phyloP scores from a whole-genome alignment of 2,329 filamentous ascomycete genomes.

The Penicillium sp. region DNA sequence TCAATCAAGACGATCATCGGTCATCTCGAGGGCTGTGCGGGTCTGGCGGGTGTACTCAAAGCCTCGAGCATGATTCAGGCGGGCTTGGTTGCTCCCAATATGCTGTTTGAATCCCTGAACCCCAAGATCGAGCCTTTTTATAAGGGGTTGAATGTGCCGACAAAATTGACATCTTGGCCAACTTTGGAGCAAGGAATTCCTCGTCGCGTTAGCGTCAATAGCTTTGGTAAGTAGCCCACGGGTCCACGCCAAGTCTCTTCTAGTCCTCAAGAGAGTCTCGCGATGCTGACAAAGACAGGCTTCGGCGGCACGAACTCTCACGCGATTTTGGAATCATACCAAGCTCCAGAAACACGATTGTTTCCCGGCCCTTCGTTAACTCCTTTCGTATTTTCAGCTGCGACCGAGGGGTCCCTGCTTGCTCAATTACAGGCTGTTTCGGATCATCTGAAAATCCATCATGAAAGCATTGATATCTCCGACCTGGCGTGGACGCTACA shows the following conservation, averaged over 20 bases:
- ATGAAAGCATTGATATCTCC: too few relatives aligned
- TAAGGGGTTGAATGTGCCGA: neutral
- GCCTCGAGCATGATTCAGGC: neutral
- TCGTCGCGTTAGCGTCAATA: constrained; percentile 24
- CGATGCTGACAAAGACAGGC: neutral
- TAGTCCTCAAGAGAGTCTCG: neutral
- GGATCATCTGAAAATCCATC: too few relatives aligned
- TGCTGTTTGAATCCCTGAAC: neutral
- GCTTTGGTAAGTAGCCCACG: too few relatives aligned
- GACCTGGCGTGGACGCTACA: too few relatives aligned
- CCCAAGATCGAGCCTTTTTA: neutral
- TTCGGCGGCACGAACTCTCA: constrained; percentile 23
- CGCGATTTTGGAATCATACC: constrained; percentile 17
- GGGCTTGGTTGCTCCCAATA: neutral
- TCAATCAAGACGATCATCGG: neutral
- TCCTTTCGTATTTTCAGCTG: too few relatives aligned
- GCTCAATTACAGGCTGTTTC: too few relatives aligned
- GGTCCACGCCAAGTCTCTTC: neutral
- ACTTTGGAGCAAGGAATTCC: neutral
- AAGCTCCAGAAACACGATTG: too few relatives aligned
- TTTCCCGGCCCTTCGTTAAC: too few relatives aligned
- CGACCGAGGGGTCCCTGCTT: too few relatives aligned
- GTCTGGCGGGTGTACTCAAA: neutral
- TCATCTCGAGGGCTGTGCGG: neutral
- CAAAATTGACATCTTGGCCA: neutral